phyloP scores from a whole-genome alignment of 148 eudicot genomes.

The Rhododendron henanense region DNA sequence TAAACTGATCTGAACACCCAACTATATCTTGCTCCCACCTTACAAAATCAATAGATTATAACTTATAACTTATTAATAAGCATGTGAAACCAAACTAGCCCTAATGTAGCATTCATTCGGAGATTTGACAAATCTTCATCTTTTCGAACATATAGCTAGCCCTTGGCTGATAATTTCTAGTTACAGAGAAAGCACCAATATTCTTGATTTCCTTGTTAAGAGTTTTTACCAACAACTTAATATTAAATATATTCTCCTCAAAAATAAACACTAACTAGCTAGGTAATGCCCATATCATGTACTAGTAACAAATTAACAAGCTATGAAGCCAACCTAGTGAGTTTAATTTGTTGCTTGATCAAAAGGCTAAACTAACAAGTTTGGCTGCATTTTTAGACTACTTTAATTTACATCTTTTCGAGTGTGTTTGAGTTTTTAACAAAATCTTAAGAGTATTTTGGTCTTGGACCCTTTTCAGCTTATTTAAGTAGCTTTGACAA shows the following conservation, averaged over 20 bases:
- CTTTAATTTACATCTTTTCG: not conserved
- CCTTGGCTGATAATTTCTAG: not conserved
- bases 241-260: not conserved
- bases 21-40: not conserved
- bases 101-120: not conserved
- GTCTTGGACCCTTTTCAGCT: not conserved
- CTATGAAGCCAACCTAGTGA: not conserved
- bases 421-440: not conserved
- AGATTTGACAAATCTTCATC: not conserved
- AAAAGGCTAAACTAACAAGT: not conserved
- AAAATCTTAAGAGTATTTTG: not conserved
- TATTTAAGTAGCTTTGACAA: not conserved
- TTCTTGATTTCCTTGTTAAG: not conserved
- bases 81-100: not conserved
- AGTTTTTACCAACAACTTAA: not conserved
- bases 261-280: not conserved
- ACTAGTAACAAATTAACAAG: too few species aligned
- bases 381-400: not conserved
- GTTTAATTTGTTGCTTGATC: not conserved
- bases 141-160: not conserved
- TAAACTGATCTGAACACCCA: too few species aligned
- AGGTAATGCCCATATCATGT: not conserved
- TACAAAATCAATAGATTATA: not conserved
- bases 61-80: not conserved
- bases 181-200: not conserved